phyloP scores from a whole-genome alignment of 148 eudicot genomes.

The Persicaria maculosa region DNA sequence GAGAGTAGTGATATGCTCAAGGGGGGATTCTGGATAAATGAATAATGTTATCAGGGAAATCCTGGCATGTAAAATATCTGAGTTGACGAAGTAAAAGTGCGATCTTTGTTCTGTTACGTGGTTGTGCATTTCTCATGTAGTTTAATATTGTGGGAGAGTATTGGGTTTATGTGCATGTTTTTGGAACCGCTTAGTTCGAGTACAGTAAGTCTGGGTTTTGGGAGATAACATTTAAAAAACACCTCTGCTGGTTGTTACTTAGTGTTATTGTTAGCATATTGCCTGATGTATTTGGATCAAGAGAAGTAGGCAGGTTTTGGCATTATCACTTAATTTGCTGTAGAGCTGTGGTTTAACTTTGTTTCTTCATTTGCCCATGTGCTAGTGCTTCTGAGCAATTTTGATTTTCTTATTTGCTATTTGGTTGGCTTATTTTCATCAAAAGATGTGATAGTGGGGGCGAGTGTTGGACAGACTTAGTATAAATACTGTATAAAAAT shows the following conservation, averaged over 20 bases:
- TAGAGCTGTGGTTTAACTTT: background rate
- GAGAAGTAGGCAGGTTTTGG: background rate
- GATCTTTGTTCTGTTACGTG: background rate
- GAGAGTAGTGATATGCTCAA: background rate
- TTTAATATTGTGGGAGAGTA: background rate
- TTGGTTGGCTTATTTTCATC: background rate
- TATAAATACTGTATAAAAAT: too few relatives aligned
- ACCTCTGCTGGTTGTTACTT: background rate
- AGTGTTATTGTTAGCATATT: background rate
- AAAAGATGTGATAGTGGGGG: too few relatives aligned
- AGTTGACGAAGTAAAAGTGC: background rate
- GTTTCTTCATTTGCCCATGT: background rate
- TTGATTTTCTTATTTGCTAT: background rate
- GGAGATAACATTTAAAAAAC: background rate
- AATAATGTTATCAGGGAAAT: background rate
- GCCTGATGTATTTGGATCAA: background rate
- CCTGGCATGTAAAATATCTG: background rate
- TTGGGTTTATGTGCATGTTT: background rate
- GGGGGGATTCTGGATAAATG: background rate
- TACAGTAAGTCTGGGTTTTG: background rate
- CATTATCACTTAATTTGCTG: background rate
- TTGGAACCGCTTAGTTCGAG: background rate
- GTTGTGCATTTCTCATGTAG: background rate
- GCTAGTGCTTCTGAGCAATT: background rate
- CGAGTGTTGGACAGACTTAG: too few relatives aligned